phyloP scores from a whole-genome alignment of 75 land plant species.

The Larix kaempferi region DNA sequence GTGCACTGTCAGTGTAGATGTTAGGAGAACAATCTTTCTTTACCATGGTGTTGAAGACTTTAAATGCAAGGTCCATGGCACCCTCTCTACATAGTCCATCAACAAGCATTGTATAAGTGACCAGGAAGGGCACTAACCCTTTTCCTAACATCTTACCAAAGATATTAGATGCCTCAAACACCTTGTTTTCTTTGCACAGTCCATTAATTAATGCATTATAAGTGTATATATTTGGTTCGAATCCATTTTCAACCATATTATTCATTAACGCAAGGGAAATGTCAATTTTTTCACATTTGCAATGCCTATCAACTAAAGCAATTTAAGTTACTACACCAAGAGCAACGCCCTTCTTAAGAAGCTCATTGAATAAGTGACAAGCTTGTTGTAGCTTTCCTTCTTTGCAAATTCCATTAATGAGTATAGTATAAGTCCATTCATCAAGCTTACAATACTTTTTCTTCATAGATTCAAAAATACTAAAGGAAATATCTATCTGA shows the following conservation, averaged over 20 bases:
- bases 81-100: slow-evolving; percentile 72
- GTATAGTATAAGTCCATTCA: slow-evolving; percentile 57
- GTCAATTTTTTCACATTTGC: too few relatives aligned
- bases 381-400: too few relatives aligned
- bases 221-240: slow-evolving; percentile 28
- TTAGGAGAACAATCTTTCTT: slow-evolving; percentile 33
- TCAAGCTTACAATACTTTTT: slow-evolving; percentile 58
- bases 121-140: slow-evolving; percentile 56
- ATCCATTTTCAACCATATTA: slow-evolving; percentile 37
- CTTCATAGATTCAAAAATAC: slow-evolving; percentile 72
- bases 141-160: too few relatives aligned
- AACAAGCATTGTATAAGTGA: slow-evolving; percentile 66
- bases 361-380: too few relatives aligned
- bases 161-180: too few relatives aligned
- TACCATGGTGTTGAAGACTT: slow-evolving; percentile 37
- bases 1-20: slow-evolving; percentile 35
- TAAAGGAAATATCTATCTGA: too few relatives aligned
- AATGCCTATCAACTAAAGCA: slow-evolving; percentile 62
- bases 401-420: too few relatives aligned
- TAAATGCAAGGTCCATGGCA: too few relatives aligned
- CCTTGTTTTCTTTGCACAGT: too few relatives aligned
- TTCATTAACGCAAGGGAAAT: slow-evolving; percentile 31
- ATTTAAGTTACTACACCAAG: slow-evolving; percentile 50
- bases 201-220: slow-evolving; percentile 61
- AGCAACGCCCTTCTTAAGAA: slow-evolving; percentile 30